A percentile compares a stretch with the other conserved stretches of the same genome.
Evolutionary conservation across 129 eudicot genomes (phyloP).

Genomic region (Helianthus tuberosus): DNA sequence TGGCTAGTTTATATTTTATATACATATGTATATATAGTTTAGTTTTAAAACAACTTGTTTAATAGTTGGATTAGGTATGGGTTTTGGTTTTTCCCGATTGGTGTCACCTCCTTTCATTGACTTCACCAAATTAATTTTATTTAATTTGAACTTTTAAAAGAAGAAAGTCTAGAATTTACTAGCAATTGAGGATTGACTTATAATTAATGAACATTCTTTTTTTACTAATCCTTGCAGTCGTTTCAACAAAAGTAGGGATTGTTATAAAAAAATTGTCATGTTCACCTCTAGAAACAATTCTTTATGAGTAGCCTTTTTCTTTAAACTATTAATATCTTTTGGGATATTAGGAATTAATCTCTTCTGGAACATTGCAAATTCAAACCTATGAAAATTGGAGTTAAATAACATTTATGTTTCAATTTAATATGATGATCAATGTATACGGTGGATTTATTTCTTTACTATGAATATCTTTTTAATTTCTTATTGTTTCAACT

Average conservation of each 20-base stretch:
- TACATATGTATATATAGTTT: not conserved
- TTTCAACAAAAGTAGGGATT: conserved; percentile 8
- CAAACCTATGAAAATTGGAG: not conserved
- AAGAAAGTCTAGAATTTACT: not conserved
- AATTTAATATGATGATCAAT: too few species aligned
- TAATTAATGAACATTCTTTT: not conserved
- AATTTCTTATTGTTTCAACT: too few species aligned
- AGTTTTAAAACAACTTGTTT: conserved; percentile 14
- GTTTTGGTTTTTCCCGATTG: not conserved
- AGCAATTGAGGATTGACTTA: conserved; percentile 6
- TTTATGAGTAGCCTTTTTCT: not conserved
- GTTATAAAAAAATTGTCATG: not conserved
- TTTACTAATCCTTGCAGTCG: not conserved
- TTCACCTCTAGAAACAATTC: conserved; percentile 7
- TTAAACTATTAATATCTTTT: not conserved
- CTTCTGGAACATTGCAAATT: not conserved
- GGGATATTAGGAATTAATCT: not conserved
- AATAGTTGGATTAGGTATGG: conserved; percentile 15
- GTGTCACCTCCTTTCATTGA: conserved; percentile 21
- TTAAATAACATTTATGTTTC: not conserved
- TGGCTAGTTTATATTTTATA: too few species aligned
- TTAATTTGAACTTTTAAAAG: not conserved
- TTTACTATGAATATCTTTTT: too few species aligned
- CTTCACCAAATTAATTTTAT: not conserved
- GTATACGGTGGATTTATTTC: too few species aligned